Evolutionary conservation across 768 basidiomycete genomes (phyloP).

Genomic region (Pisolithus microcarpus): DNA sequence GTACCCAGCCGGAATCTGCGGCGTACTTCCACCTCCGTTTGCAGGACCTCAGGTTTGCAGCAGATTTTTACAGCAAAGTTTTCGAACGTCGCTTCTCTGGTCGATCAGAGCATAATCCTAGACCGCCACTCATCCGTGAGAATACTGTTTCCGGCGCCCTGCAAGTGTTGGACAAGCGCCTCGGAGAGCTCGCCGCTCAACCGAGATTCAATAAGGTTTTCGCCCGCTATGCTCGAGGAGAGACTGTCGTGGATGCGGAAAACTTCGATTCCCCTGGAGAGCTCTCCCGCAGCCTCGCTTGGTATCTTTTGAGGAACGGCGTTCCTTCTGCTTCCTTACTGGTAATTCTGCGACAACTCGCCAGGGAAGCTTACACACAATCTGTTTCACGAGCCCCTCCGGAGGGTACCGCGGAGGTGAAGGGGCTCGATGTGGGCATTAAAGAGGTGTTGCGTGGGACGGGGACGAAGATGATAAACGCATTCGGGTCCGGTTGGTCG

Average conservation of each 20-base stretch:
- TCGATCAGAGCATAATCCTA: constrained; percentile 52
- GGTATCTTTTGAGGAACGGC: constrained; percentile 65
- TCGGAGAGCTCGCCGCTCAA: constrained; percentile 36
- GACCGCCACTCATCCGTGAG: constrained; percentile 66
- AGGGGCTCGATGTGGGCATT: constrained; percentile 50
- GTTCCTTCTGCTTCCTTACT: constrained; percentile 69
- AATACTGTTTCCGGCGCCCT: constrained; percentile 61
- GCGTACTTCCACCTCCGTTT: constrained; percentile 60
- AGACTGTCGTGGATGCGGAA: constrained; percentile 27
- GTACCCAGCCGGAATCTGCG: constrained; percentile 50
- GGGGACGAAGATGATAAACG: constrained; percentile 71
- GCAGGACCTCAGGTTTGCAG: constrained; percentile 67
- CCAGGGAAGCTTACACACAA: constrained; percentile 53
- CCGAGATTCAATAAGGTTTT: constrained; percentile 29
- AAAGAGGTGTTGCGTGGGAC: constrained; percentile 82
- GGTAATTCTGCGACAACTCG: constrained; percentile 52
- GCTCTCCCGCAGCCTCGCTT: constrained; percentile 44
- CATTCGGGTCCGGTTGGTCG: constrained; percentile 69
- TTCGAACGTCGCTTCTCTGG: constrained; percentile 74
- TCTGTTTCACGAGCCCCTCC: constrained; percentile 45
- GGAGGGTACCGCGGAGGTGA: constrained; percentile 38
- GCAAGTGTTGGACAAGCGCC: constrained; percentile 51
- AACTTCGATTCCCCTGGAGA: constrained; percentile 4
- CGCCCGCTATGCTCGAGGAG: constrained; percentile 50
- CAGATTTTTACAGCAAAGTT: constrained; percentile 70